Conservation (phyloP, 2,329 filamentous ascomycete genomes). For the Penicillium brevicompactum region DNA sequence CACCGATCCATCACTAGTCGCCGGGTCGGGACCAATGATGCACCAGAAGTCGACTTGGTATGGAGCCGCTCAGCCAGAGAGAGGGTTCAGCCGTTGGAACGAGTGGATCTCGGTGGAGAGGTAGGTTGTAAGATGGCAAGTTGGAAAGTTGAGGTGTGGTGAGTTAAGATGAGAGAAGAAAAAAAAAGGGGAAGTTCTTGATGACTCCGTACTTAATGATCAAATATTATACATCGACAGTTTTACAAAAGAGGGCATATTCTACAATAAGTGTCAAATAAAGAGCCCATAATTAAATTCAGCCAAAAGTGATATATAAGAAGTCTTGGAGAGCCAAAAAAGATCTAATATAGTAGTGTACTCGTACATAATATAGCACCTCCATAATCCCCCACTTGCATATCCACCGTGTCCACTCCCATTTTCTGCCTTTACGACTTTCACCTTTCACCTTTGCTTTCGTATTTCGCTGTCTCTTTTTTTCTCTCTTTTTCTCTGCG, state of each 20-base stretch:
- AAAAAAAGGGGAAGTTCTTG: background rate
- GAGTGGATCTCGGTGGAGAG: constrained; percentile 22
- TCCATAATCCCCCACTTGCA: constrained; percentile 6
- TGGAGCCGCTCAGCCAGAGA: constrained; percentile 18
- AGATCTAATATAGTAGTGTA: background rate
- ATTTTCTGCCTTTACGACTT: background rate
- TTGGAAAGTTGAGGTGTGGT: background rate
- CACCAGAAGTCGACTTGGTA: constrained; percentile 16
- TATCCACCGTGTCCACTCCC: constrained; percentile 11
- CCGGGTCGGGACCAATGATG: constrained; percentile 22
- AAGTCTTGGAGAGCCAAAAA: background rate
- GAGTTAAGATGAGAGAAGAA: background rate
- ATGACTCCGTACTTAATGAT: too few relatives aligned
- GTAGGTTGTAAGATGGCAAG: constrained; percentile 3
- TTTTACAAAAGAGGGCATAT: too few relatives aligned
- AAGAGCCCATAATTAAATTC: background rate
- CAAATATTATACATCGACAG: too few relatives aligned
- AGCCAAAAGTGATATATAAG: background rate
- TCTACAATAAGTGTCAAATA: too few relatives aligned
- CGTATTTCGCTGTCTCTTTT: background rate
- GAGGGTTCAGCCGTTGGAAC: constrained; percentile 29
- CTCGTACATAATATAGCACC: background rate
- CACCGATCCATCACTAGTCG: constrained; percentile 29
- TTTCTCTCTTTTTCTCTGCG: background rate
- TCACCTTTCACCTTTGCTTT: background rate